Percentiles rank a stretch among this genome's conserved stretches.
These are phyloP conservation scores for Penicillium sp. DNA, from an alignment of 2,329 filamentous ascomycete species.

Conservation along the genomic window DNA sequence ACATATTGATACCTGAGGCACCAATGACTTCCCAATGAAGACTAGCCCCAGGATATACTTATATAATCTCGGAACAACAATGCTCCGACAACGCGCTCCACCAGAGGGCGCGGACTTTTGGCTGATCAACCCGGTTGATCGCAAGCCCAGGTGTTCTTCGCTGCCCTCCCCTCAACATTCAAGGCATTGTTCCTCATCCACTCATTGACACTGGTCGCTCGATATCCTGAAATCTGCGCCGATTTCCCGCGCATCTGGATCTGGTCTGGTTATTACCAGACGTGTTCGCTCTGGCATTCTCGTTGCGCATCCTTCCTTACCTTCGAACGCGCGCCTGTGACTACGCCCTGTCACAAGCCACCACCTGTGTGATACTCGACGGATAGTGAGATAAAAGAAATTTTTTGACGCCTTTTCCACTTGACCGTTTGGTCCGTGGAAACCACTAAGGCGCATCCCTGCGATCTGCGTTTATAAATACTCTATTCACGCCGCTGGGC, in stretches of 20 bases:
- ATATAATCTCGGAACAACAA: background rate
- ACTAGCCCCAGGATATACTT: background rate
- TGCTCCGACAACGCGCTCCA: slow-evolving; percentile 31
- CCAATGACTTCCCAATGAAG: background rate
- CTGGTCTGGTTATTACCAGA: background rate
- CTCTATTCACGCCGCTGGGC: background rate
- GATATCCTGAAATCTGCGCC: background rate
- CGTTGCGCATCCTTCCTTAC: slow-evolving; percentile 12
- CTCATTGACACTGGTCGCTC: slow-evolving; percentile 10
- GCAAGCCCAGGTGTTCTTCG: slow-evolving; percentile 15
- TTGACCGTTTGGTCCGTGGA: background rate
- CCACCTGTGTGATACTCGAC: background rate
- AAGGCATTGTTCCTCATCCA: slow-evolving; percentile 20
- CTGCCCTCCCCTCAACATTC: slow-evolving; percentile 19
- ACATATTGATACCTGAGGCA: background rate
- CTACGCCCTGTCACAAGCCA: background rate
- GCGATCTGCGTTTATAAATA: background rate
- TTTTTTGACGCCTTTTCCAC: background rate
- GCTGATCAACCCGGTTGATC: slow-evolving; percentile 27
- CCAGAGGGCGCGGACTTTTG: slow-evolving; percentile 28
- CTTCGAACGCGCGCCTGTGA: slow-evolving; percentile 17
- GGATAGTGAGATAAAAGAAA: background rate
- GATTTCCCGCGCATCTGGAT: background rate
- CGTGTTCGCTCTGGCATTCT: slow-evolving; percentile 9
- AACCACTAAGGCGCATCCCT: background rate